Percentiles rank a stretch among this genome's conserved stretches.
Evolutionary conservation across 176 grass and related monocot genomes (phyloP).

Genomic region (Ananas comosus): DNA sequence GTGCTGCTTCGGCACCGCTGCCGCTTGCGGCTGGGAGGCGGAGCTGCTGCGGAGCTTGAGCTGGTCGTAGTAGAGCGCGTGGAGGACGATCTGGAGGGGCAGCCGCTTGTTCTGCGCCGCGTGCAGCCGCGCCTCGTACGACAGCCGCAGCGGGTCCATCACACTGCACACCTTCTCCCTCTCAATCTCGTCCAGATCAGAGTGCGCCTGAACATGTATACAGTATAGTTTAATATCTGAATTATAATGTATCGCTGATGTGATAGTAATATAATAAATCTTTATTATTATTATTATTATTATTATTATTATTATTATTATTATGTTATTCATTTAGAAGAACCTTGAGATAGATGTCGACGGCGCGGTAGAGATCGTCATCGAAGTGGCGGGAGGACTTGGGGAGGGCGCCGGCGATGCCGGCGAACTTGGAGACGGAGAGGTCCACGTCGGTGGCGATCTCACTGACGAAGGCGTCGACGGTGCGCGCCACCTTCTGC

Average conservation of each 20-base stretch:
- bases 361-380: constrained; percentile 47
- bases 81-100: constrained; percentile 58
- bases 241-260: not conserved
- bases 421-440: constrained; percentile 54
- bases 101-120: constrained; percentile 74
- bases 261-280: not conserved
- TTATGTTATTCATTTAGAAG: too few relatives aligned
- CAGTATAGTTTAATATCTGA: not conserved
- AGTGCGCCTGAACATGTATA: constrained; percentile 30
- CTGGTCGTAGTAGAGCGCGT: constrained; percentile 75
- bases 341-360: constrained; percentile 63
- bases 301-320: not conserved
- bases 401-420: constrained; percentile 46
- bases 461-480: constrained; percentile 68
- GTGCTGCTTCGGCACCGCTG: not conserved
- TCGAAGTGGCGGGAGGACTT: constrained; percentile 48
- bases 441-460: constrained; percentile 56
- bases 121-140: constrained; percentile 64
- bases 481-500: constrained; percentile 41
- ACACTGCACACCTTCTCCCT: constrained; percentile 89
- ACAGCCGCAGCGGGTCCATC: constrained; percentile 66
- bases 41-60: constrained; percentile 49
- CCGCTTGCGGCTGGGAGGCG: not conserved
- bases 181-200: constrained; percentile 58
- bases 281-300: too few relatives aligned